Evolutionary conservation across 2,329 filamentous ascomycete genomes (phyloP), one percentile per base, ranked within the genome.

Genomic region (Aspergillus carbonarius): DNA sequence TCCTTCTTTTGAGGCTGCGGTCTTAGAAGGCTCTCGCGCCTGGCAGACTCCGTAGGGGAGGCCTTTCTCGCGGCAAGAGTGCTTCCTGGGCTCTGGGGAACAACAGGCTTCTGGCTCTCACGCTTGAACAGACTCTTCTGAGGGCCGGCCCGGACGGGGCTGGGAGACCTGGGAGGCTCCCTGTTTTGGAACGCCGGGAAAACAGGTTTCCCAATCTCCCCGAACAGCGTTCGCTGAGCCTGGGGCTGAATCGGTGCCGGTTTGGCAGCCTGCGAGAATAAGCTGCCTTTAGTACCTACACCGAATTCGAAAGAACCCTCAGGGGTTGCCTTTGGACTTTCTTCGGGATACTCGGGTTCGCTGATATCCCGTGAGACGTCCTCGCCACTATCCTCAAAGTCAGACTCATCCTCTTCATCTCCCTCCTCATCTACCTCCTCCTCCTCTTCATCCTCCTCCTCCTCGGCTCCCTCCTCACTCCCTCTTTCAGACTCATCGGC

Each of bases 361-460:
- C 69, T 72, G 46, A 74, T 59, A 25, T 79, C 76, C 40, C 76
- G 72, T 1, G 75, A 75, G n/a, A 79, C 70, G 35, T 81, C 79
- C 55, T 80, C 75, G 9, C 75, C 79, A 55, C 77, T 80, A 49
- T 78, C 78, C 55, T 74, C 74, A 62, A 80, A 80, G 32, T 78
- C 78, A 4, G 77, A 76, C 46, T 72, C 73, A 37, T 71, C 70
- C 15, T 64, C 79, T 27, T 77, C 58, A 9, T 55, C 49, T 23
- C 60, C 77, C 30, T 56, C 54, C n/a, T 58, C 58, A 9, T 55
- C 49, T 20, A 58, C 77, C 30, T 58, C 54, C n/a, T 58, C 56
- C 20, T 54, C 54, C 18, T 58, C 56, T 9, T 42, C 54, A n/a
- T 58, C 54, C n/a, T 58, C 56, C 20, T 54, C 54, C 18, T 58